These are phyloP conservation scores for Hypoxylon sp. DNA, from an alignment of 2,329 filamentous ascomycete species.

Conservation along the genomic window DNA sequence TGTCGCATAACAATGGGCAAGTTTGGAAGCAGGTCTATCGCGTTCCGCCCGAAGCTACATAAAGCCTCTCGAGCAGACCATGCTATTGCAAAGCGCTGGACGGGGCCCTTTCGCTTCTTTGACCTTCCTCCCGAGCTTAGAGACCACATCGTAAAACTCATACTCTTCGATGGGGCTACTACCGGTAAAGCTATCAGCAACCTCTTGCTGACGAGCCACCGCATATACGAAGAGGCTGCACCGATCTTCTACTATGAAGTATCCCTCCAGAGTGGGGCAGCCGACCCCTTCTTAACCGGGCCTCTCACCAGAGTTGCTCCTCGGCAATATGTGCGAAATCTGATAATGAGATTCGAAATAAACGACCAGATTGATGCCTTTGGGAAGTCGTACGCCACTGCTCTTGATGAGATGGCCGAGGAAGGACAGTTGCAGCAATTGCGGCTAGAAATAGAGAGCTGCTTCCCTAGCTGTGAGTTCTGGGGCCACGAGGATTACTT, in stretches of 20 bases:
- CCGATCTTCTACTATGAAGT: slow-evolving; percentile 49
- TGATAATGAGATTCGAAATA: slow-evolving; percentile 46
- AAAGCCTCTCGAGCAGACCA: not conserved
- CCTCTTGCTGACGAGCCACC: slow-evolving; percentile 45
- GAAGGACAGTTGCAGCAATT: slow-evolving; percentile 44
- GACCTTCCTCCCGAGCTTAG: slow-evolving; percentile 50
- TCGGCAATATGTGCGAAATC: slow-evolving; percentile 45
- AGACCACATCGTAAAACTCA: slow-evolving; percentile 42
- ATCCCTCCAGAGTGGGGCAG: slow-evolving; percentile 40
- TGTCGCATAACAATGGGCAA: slow-evolving; percentile 34
- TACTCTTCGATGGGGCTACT: slow-evolving; percentile 35
- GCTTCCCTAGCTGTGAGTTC: slow-evolving; percentile 47
- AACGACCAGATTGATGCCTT: slow-evolving; percentile 44
- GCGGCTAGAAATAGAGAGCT: slow-evolving; percentile 43
- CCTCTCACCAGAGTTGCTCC: slow-evolving; percentile 42
- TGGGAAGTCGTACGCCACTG: slow-evolving; percentile 37
- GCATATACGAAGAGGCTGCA: slow-evolving; percentile 48
- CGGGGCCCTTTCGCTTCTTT: slow-evolving; percentile 48
- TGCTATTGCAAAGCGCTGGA: slow-evolving; percentile 29
- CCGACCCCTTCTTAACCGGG: slow-evolving; percentile 42
- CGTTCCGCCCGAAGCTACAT: slow-evolving; percentile 38
- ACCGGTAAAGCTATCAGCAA: slow-evolving; percentile 36
- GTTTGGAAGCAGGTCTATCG: slow-evolving; percentile 45
- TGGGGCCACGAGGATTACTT: slow-evolving; percentile 43
- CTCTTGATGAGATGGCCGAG: slow-evolving; percentile 47